Evolutionary conservation across 2,329 filamentous ascomycete genomes (phyloP).

Genomic region (Hysterium pulicare): DNA sequence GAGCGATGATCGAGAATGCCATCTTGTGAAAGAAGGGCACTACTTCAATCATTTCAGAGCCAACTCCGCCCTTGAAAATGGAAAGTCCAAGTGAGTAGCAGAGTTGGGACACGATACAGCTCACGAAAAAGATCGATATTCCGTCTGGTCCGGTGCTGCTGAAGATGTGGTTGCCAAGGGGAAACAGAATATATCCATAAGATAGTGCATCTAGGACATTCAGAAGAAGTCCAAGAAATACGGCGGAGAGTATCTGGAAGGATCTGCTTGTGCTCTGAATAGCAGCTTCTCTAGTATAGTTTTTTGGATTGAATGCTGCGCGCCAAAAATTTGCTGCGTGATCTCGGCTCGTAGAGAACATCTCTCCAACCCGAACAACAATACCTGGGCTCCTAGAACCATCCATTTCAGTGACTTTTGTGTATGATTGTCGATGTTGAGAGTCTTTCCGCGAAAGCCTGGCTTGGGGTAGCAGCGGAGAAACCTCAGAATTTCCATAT

Average conservation of each 20-base stretch:
- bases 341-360: conserved; percentile 16
- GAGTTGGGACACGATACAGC: conserved; percentile 89
- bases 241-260: conserved; percentile 72
- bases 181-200: conserved; percentile 87
- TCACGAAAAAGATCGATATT: conserved; percentile 98
- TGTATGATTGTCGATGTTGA: too few relatives aligned
- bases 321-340: conserved; percentile 21
- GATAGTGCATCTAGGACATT: conserved; percentile 94
- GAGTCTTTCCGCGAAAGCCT: conserved; percentile 24
- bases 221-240: conserved; percentile 81
- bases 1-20: conserved; percentile 79
- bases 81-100: conserved; percentile 82
- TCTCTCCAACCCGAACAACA: conserved; percentile 20
- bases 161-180: conserved; percentile 82
- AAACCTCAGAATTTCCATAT: conserved; percentile 18
- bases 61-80: conserved; percentile 84
- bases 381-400: too few relatives aligned
- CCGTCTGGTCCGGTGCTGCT: conserved; percentile 83
- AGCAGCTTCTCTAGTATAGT: conserved; percentile 67
- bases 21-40: conserved; percentile 99
- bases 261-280: conserved; percentile 64
- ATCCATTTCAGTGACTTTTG: too few relatives aligned
- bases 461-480: conserved; percentile 38
- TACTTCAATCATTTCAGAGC: conserved; percentile 97
- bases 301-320: conserved; percentile 58